Base-by-base conservation (phyloP, 2,329 filamentous ascomycete genomes). In the Ceratocystis huliohia region DNA sequence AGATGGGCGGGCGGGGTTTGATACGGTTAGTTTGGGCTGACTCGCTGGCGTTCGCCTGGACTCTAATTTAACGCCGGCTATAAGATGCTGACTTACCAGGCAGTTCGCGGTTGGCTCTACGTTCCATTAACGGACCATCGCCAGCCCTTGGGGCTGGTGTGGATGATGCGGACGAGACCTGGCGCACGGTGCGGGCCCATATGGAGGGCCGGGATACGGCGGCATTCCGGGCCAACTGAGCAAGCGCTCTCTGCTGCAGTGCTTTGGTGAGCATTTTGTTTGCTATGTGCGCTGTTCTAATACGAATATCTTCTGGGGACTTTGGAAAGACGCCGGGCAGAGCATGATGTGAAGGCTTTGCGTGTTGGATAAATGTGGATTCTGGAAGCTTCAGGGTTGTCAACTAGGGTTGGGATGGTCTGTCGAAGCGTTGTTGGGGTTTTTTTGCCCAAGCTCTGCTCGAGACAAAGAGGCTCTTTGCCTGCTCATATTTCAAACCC, bases 91-190 rank as follows among this genome's bases (percentile, higher is more conserved):
- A 68, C 70, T 20, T 73, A 87, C 85, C 81, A 69, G 86, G 86
- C 20, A 88, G 80, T 72, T 87, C 84, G 70, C 86, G 82, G 73
- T 89, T 84, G 46, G 84, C 76, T 68, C 84, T 79, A 70, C 86
- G 80, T 72, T 84, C 81, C 81, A 88, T 83, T 70, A 88, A 75
- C 65, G 85, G 85, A 30, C 83, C 84, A 73, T 84, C 82, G 68
- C 84, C 83, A 15, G 77, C 76, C 71, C 79, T 82, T 3, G 84
- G 84, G 28, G 84, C 80, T 10, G 82, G 76, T 65, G 83, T 78
- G 66, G 82, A 73, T 69, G 76, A 78, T 57, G 46, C 13, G 25
- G 56, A n/a, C 30, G 56, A 25, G 28, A 30, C 20, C 70, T 80
- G 78, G 70, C 82, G 76, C 70, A 80, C 78, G 15, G 65, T 25